A percentile compares a stretch with the other conserved stretches of the same genome.
phyloP scores from a whole-genome alignment of 2,329 filamentous ascomycete genomes.

The Colletotrichum theobromicola region DNA sequence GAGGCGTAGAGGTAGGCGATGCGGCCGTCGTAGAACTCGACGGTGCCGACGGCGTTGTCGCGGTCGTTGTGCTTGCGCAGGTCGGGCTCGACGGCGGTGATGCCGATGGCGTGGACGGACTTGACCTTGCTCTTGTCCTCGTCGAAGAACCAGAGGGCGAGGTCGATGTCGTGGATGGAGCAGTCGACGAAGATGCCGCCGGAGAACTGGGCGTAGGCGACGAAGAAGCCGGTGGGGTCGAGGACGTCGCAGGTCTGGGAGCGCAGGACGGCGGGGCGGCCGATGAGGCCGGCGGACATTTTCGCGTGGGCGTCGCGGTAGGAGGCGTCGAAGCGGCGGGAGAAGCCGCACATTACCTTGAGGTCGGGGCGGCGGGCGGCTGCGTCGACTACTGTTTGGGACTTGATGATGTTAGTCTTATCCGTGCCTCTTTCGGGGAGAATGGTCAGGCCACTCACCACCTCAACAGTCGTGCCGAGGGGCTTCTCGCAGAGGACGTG shows the following conservation, averaged over 20 bases:
- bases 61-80: slow-evolving; percentile 35
- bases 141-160: slow-evolving; percentile 38
- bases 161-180: slow-evolving; percentile 69
- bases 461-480: slow-evolving; percentile 61
- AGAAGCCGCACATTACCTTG: slow-evolving; percentile 61
- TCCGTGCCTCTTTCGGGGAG: too few relatives aligned
- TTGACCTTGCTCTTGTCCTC: slow-evolving; percentile 33
- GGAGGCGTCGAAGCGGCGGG: slow-evolving; percentile 62
- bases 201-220: slow-evolving; percentile 67
- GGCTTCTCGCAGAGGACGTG: slow-evolving; percentile 68
- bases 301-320: slow-evolving; percentile 65
- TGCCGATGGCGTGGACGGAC: slow-evolving; percentile 34
- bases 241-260: slow-evolving; percentile 72
- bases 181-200: slow-evolving; percentile 77
- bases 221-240: slow-evolving; percentile 70
- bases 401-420: slow-evolving; percentile 39
- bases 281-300: slow-evolving; percentile 60
- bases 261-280: slow-evolving; percentile 64
- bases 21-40: slow-evolving; percentile 67
- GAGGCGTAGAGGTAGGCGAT: slow-evolving; percentile 69
- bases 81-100: slow-evolving; percentile 36
- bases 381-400: slow-evolving; percentile 63
- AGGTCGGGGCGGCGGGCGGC: slow-evolving; percentile 60
- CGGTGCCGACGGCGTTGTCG: slow-evolving; percentile 51
- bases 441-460: slow-evolving; percentile 45